Evolutionary conservation across 208 protist species (phyloP).

Genomic region (Trypanosoma grayi): DNA sequence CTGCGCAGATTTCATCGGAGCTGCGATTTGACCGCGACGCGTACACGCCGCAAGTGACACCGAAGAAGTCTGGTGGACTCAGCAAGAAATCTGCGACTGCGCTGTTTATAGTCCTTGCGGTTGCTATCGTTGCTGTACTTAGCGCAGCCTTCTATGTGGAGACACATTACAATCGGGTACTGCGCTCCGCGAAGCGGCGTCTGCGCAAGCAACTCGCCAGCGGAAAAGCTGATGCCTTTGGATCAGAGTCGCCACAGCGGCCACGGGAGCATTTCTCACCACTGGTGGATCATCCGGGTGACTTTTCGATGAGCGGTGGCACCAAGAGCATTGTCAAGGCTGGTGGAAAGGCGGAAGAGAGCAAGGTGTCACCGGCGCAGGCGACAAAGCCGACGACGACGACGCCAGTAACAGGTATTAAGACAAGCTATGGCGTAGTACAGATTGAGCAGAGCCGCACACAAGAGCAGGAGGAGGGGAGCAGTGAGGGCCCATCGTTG

Average conservation of each 20-base stretch:
- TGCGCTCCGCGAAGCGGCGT: slow-evolving; percentile 69
- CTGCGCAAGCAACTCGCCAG: slow-evolving; percentile 39
- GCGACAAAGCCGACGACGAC: neutral
- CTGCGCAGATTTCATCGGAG: slow-evolving; percentile 46
- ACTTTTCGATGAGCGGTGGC: neutral
- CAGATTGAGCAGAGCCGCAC: slow-evolving; percentile 50
- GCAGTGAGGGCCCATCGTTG: slow-evolving; percentile 5
- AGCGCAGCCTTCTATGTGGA: slow-evolving; percentile 60
- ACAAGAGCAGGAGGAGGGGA: slow-evolving; percentile 16
- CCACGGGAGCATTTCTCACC: slow-evolving; percentile 9
- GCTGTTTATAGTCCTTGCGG: slow-evolving; percentile 61
- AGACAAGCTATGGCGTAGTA: slow-evolving; percentile 66
- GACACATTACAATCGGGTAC: slow-evolving; percentile 60
- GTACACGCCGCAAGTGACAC: slow-evolving; percentile 39
- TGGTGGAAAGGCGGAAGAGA: neutral
- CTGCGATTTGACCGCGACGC: slow-evolving; percentile 63
- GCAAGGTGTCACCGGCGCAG: neutral
- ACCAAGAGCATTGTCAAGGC: neutral
- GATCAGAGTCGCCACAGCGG: neutral
- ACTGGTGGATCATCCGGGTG: neutral
- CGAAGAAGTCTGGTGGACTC: slow-evolving; percentile 22
- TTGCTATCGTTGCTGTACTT: slow-evolving; percentile 52
- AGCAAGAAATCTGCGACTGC: slow-evolving; percentile 44
- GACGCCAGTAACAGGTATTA: slow-evolving; percentile 25
- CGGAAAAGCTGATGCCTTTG: slow-evolving; percentile 20